phyloP scores from a whole-genome alignment of 208 protist genomes.

The Herpetomonas tarakana region DNA sequence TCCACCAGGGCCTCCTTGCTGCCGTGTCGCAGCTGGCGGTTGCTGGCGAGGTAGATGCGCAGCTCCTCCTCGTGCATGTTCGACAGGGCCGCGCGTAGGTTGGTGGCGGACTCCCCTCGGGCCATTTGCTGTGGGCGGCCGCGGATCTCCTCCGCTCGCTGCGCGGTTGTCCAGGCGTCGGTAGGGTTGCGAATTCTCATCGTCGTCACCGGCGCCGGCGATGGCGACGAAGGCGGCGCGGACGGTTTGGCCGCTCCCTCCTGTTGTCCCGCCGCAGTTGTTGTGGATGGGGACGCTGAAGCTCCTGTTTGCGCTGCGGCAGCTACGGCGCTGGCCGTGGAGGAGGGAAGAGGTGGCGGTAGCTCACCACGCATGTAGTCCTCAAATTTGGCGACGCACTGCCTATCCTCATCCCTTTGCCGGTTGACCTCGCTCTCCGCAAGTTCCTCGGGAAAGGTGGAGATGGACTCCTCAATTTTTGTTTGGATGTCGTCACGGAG shows the following conservation, averaged over 20 bases:
- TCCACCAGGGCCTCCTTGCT: slow-evolving; percentile 60
- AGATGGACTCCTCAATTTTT: slow-evolving; percentile 80
- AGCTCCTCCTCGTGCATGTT: slow-evolving; percentile 86
- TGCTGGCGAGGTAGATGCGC: slow-evolving; percentile 80
- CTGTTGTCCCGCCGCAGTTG: slow-evolving; percentile 2
- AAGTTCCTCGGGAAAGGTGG: slow-evolving; percentile 71
- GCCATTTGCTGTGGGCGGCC: slow-evolving; percentile 17
- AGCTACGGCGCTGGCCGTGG: slow-evolving; percentile 5
- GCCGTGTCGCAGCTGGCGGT: slow-evolving; percentile 86
- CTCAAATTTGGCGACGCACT: slow-evolving; percentile 79
- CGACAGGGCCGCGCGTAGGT: slow-evolving; percentile 40
- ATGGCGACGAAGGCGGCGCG: neutral
- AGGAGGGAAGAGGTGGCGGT: slow-evolving; percentile 22
- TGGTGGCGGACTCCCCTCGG: slow-evolving; percentile 22
- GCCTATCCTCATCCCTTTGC: slow-evolving; percentile 63
- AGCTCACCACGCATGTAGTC: slow-evolving; percentile 79
- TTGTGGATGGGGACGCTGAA: slow-evolving; percentile 1
- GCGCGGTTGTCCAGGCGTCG: slow-evolving; percentile 74
- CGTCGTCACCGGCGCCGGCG: slow-evolving; percentile 29
- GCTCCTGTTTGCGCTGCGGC: slow-evolving; percentile 2
- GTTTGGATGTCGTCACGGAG: slow-evolving; percentile 78
- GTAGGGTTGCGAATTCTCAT: slow-evolving; percentile 82
- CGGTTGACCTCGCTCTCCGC: slow-evolving; percentile 54
- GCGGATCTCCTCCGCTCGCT: slow-evolving; percentile 55
- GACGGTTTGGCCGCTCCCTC: neutral